These are phyloP conservation scores for Spathaspora arborariae DNA, from an alignment of 805 yeast species.

Conservation along the genomic window DNA sequence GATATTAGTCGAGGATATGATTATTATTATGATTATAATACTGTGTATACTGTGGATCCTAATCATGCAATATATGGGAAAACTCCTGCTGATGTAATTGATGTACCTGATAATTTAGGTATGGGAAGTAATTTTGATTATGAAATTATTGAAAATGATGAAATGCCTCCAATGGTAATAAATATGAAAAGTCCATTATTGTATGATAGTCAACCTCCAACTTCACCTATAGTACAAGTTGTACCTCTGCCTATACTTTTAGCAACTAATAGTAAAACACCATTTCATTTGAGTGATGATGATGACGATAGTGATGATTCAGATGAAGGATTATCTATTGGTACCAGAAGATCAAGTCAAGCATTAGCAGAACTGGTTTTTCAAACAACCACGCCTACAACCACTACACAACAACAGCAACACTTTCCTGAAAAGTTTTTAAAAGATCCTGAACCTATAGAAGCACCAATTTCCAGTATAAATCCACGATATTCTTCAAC, in stretches of 20 bases:
- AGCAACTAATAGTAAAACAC: conserved; percentile 3
- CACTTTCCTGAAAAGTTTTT: conserved; percentile 19
- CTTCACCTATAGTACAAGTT: neutral
- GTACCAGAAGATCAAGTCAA: conserved; percentile 38
- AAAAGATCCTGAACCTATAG: conserved; percentile 21
- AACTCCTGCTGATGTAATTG: conserved; percentile 36
- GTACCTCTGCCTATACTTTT: conserved; percentile 1
- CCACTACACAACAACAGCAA: conserved; percentile 7
- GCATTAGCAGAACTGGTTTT: conserved; percentile 41
- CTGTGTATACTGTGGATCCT: conserved; percentile 61
- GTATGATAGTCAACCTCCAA: neutral
- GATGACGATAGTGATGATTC: conserved; percentile 25
- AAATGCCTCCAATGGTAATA: conserved; percentile 14
- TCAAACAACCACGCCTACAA: conserved; percentile 11
- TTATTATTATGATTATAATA: conserved; percentile 74
- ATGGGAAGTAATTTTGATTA: conserved; percentile 38
- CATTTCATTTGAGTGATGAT: conserved; percentile 6
- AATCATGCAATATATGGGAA: conserved; percentile 36
- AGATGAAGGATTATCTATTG: conserved; percentile 39
- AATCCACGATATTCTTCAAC: conserved; percentile 33
- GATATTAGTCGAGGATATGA: conserved; percentile 64
- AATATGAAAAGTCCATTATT: conserved; percentile 2
- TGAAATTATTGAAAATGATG: conserved; percentile 28
- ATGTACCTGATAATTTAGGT: conserved; percentile 44
- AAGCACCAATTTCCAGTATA: conserved; percentile 22